Evolutionary conservation across 345 rosid species (phyloP), one percentile per base, ranked within the genome.

Genomic region (Eutrema yunnanense): DNA sequence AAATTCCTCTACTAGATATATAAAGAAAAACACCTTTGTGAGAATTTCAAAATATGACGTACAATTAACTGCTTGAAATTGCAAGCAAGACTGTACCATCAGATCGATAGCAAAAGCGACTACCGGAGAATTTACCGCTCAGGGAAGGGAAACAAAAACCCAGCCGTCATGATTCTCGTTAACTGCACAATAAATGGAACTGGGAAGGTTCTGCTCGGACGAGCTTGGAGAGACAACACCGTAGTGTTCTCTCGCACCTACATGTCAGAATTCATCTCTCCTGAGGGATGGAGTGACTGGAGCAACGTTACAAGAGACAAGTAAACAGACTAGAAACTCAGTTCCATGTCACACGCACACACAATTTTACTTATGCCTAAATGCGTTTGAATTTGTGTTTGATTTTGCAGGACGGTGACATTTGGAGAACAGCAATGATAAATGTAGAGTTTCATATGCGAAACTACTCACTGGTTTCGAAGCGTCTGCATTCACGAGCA

Each of bases 231-330:
- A 72, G 67, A 83, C 48, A 84, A 96, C 2, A 84, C 86, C 0
- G 96, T 87, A 0, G 81, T 92, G 54, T 92, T 92, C 67, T 79
- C 88, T 0, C 83, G 70, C 49, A 85, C 89, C 3, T 85, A 84
- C 76, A 87, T 92, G 93, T 71, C 97, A 2, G 71, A 42, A 68
- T 83, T 79, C 33, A 77, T 89, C 8, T 70, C 83, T 33, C 77
- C 86, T 1, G 84, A 78, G 27, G 93, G 96, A 38, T 91, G 97
- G 96, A 81, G 84, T 73, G 88, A 92, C 19, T 89, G 90, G 90
- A 62, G 69, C 2, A 86, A 88, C 48, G 78, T 83, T 9, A 71
- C 85, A 5, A 78, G 82, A 82, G 88, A 92, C 69, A 84, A 54
- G 72, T 67, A 52, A n/a, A 7, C 2, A 2, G 1, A 26, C 6